Percentiles rank a stretch among this genome's conserved stretches.
Evolutionary conservation across 176 grass and related monocot genomes (phyloP).

Genomic region (Thinopyrum elongatum): DNA sequence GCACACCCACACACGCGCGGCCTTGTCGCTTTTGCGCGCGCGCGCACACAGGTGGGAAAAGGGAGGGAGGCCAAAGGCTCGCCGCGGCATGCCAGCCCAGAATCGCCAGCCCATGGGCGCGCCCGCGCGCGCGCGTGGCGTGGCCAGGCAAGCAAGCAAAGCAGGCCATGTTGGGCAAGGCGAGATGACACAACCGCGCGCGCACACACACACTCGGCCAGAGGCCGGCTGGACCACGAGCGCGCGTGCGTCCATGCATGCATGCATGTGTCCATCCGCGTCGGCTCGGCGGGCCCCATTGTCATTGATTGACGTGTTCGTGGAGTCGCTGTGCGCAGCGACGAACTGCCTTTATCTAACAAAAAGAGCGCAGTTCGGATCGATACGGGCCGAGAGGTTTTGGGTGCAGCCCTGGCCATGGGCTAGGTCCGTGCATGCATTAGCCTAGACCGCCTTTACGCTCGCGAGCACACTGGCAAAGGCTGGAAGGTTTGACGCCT

Average conservation of each 20-base stretch:
- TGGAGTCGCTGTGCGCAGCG: slow-evolving; percentile 19
- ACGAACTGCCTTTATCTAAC: neutral
- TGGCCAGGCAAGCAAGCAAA: neutral
- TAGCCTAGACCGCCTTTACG: neutral
- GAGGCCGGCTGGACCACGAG: slow-evolving; percentile 27
- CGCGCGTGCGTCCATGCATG: neutral
- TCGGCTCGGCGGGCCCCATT: slow-evolving; percentile 3
- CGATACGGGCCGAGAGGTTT: slow-evolving; percentile 13
- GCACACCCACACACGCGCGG: neutral
- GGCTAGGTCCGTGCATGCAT: neutral
- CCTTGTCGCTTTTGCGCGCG: slow-evolving; percentile 19
- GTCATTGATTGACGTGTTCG: slow-evolving; percentile 37
- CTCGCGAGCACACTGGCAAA: neutral
- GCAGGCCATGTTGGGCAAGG: slow-evolving; percentile 33
- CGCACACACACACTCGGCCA: neutral
- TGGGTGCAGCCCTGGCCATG: neutral
- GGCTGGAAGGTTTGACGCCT: neutral
- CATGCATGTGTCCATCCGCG: neutral
- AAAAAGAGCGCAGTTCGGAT: neutral
- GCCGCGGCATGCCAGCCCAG: neutral
- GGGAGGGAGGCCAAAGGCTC: neutral
- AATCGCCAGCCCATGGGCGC: neutral
- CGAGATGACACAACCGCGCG: neutral
- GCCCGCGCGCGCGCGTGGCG: neutral
- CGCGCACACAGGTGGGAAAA: neutral